Percentiles rank a stretch among this genome's conserved stretches.
Conservation (phyloP, 2,329 filamentous ascomycete genomes). For the Piedraia hortae region DNA sequence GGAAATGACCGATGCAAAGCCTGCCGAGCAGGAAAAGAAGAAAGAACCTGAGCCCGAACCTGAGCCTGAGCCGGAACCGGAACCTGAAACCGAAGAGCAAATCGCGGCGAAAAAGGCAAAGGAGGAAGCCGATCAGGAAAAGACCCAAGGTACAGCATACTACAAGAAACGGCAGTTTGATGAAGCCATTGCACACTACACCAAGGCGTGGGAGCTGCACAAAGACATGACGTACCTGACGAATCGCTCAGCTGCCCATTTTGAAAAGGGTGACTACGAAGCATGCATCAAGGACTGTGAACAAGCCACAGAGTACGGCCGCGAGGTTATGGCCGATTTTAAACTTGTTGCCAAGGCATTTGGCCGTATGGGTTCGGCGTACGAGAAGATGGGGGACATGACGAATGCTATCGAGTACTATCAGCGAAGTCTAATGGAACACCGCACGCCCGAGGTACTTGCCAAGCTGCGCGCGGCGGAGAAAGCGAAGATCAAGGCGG, state of each 20-base stretch:
- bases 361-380: constrained; percentile 73
- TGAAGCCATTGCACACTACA: constrained; percentile 78
- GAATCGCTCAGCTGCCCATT: constrained; percentile 80
- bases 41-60: constrained; percentile 31
- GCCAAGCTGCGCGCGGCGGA: constrained; percentile 77
- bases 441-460: constrained; percentile 81
- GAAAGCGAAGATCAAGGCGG: constrained; percentile 52
- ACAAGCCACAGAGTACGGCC: constrained; percentile 70
- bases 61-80: constrained; percentile 35
- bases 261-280: constrained; percentile 86
- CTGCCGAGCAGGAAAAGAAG: constrained; percentile 19
- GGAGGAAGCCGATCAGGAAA: constrained; percentile 78
- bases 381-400: constrained; percentile 71
- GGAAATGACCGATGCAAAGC: constrained; percentile 57
- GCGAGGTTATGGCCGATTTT: constrained; percentile 77
- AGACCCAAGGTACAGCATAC: constrained; percentile 71
- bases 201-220: constrained; percentile 74
- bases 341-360: constrained; percentile 97
- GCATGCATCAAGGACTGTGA: constrained; percentile 66
- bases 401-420: constrained; percentile 63
- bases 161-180: constrained; percentile 99
- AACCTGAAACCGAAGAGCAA: constrained; percentile 56
- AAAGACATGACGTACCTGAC: constrained; percentile 97
- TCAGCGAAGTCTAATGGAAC: constrained; percentile 81
- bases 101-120: constrained; percentile 70